Evolutionary conservation across 768 basidiomycete genomes (phyloP).

Genomic region (Lactarius deliciosus): DNA sequence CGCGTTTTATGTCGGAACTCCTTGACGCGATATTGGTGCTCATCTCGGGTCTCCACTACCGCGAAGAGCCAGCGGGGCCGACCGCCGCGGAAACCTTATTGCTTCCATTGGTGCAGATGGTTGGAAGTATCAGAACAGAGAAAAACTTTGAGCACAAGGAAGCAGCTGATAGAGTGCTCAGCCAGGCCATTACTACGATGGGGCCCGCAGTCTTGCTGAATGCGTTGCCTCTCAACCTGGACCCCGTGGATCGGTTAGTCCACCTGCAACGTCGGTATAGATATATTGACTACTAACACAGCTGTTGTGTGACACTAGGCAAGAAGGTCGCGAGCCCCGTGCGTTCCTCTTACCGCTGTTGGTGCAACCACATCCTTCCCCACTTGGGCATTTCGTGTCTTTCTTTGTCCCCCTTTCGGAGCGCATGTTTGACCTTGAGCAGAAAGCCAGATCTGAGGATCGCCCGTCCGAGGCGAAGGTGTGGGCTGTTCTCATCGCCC

Average conservation of each 20-base stretch:
- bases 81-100: constrained; percentile 72
- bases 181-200: constrained; percentile 77
- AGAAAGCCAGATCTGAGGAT: constrained; percentile 70
- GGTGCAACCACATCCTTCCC: constrained; percentile 74
- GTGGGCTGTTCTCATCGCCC: constrained; percentile 90
- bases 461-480: constrained; percentile 87
- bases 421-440: constrained; percentile 85
- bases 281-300: constrained; percentile 11
- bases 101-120: constrained; percentile 62
- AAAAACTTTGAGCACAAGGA: constrained; percentile 92
- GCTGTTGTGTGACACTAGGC: constrained; percentile 39
- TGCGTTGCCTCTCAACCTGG: constrained; percentile 81
- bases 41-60: constrained; percentile 57
- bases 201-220: constrained; percentile 80
- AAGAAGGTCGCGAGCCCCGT: constrained; percentile 76
- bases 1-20: constrained; percentile 75
- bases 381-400: constrained; percentile 78
- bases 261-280: background rate
- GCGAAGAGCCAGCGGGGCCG: constrained; percentile 42
- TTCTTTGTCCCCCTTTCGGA: constrained; percentile 96
- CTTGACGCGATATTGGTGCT: constrained; percentile 72
- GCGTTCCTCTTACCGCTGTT: constrained; percentile 92
- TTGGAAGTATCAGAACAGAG: constrained; percentile 72
- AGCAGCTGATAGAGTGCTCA: constrained; percentile 74
- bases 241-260: constrained; percentile 73